phyloP scores from a whole-genome alignment of 352 stramenopile genomes.

The Saprolegnia parasitica region DNA sequence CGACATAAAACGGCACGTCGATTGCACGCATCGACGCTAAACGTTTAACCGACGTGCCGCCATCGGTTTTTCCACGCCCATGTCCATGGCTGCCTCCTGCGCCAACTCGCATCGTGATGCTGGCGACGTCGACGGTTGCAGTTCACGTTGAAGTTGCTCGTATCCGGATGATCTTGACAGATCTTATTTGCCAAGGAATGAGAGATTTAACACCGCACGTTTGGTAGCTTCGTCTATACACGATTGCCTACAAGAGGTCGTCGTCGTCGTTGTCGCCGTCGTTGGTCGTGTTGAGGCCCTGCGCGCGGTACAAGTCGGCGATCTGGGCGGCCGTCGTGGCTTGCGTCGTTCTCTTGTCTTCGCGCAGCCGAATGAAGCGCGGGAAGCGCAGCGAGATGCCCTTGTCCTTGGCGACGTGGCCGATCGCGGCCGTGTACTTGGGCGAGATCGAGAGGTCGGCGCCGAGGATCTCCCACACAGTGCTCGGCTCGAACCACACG shows the following conservation, averaged over 20 bases:
- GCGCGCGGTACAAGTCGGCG: conserved; percentile 72
- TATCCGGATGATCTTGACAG: neutral
- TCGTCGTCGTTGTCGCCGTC: conserved; percentile 62
- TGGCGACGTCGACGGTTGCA: neutral
- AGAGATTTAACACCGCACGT: too few species aligned
- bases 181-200: too few species aligned
- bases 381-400: conserved; percentile 99
- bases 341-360: conserved; percentile 96
- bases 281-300: conserved; percentile 63
- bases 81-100: neutral
- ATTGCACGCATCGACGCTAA: too few species aligned
- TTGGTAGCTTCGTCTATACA: too few species aligned
- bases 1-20: too few species aligned
- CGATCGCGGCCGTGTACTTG: conserved; percentile 95
- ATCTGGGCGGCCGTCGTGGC: conserved; percentile 95
- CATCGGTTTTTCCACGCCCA: too few species aligned
- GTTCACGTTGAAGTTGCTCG: neutral
- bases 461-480: conserved; percentile 98
- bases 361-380: conserved; percentile 95
- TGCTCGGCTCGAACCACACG: conserved; percentile 94
- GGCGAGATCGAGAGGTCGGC: conserved; percentile 98
- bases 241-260: conserved; percentile 52
- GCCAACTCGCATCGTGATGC: neutral
- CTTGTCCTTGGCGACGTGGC: conserved; percentile 84
- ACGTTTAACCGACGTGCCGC: too few species aligned